Base-by-base conservation (phyloP, 2,329 filamentous ascomycete species). In the Pseudocercospora fuligena region DNA sequence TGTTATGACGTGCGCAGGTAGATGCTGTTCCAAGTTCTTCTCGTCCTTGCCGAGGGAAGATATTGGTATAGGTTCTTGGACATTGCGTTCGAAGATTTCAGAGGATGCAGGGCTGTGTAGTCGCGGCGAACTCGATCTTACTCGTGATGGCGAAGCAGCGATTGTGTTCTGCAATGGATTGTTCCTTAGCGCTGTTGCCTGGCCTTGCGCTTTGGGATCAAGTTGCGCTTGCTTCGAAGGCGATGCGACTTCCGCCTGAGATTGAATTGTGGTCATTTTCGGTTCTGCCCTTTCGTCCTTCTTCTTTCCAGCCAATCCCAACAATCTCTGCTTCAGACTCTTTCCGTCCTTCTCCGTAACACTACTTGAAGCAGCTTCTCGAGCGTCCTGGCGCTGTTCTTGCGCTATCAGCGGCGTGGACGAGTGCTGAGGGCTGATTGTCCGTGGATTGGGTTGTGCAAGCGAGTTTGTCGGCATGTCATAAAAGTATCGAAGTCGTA, bases 71-170 rank as follows among this genome's bases (percentile, higher is more conserved):
- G 76, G 74, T 75, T 97, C 94, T 79, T 97, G 94, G 25, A 98
- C 94, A 78, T 94, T 92, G 75, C 94, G 91, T 82, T 98, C 94
- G 77, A 98, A 98, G 74, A 98, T 97, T 73, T 87, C 83, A 57
- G 86, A 87, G 21, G 86, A 87, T 0, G 93, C 92, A 14, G 94
- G 92, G 21, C 93, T 97, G 61, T 90, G 87, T 53, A 94, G 80
- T 58, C 91, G 86, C 4, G 93, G 90, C 8, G 93, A 94, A 9
- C 87, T 86, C 12, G 90, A 89, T 73, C 84, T 84, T 53, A 92
- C 80, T 60, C 86, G 87, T 25, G 73, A 74, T 5, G 74, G 75
- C 25, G 76, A 77, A 14, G 72, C 69, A 7, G 73, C 68, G 11
- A 72, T 61, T 25, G 61, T 65, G 33, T 64, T 65, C 43, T 66